Percentiles rank a stretch among this genome's conserved stretches.
Conservation (phyloP, 495 filamentous ascomycete genomes). For the Paragyromitra xinjiangensis region DNA sequence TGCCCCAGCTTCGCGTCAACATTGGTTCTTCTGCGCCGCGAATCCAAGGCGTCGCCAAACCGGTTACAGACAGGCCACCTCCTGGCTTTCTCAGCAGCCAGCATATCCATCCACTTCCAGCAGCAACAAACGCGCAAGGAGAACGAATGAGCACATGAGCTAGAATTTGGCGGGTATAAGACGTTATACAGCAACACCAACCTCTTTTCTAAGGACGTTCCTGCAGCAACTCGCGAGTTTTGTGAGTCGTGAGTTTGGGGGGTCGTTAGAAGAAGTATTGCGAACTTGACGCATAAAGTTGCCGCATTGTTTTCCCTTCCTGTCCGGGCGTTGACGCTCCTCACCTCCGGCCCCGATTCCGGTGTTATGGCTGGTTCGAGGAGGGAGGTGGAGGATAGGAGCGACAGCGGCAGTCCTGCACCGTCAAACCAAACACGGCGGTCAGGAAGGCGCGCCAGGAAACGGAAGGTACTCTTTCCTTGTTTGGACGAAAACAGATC, state of each 20-base stretch:
- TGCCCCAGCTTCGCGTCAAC: conserved; percentile 37
- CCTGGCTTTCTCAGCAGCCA: conserved; percentile 46
- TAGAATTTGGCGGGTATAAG: conserved; percentile 22
- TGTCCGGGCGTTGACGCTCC: conserved; percentile 56
- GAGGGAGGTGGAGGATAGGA: conserved; percentile 56
- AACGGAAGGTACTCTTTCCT: conserved; percentile 51
- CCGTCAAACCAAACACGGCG: conserved; percentile 49
- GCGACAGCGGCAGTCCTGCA: conserved; percentile 52
- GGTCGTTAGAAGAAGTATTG: conserved; percentile 42
- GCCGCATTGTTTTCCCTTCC: conserved; percentile 58
- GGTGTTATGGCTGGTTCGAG: conserved; percentile 56
- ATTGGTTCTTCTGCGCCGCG: conserved; percentile 29
- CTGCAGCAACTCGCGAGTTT: conserved; percentile 28
- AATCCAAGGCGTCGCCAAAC: conserved; percentile 38
- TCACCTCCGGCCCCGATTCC: conserved; percentile 56
- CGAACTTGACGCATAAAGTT: conserved; percentile 48
- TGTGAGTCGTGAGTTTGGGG: conserved; percentile 45
- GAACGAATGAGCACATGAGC: conserved; percentile 27
- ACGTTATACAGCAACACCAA: conserved; percentile 24
- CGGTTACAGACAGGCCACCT: conserved; percentile 36
- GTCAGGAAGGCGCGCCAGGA: conserved; percentile 48
- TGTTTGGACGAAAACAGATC: background rate
- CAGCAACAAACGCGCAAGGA: conserved; percentile 38
- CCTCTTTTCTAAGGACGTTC: conserved; percentile 26
- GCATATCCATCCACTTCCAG: background rate